phyloP scores from a whole-genome alignment of 2,329 filamentous ascomycete genomes.

The Colletotrichum plurivorum region DNA sequence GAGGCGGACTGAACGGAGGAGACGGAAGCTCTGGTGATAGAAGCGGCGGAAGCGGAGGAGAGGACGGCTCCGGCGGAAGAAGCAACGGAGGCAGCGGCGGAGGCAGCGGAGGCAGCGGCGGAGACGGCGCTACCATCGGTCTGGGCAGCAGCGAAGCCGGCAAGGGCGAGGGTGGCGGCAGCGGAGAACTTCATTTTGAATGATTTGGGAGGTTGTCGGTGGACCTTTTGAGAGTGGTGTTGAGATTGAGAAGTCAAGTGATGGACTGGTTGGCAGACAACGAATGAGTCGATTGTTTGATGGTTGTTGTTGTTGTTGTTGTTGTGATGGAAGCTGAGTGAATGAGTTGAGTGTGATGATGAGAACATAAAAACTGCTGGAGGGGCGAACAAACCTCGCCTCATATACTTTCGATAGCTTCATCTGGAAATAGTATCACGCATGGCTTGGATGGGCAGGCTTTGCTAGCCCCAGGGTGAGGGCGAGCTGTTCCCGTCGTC shows the following conservation, averaged over 20 bases:
- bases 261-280: slow-evolving; percentile 4
- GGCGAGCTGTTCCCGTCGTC: slow-evolving; percentile 22
- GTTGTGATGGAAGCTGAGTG: slow-evolving; percentile 9
- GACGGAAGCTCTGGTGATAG: too few species aligned
- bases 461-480: slow-evolving; percentile 11
- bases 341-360: slow-evolving; percentile 18
- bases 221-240: slow-evolving; percentile 3
- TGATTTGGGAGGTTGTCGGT: slow-evolving; percentile 1
- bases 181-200: slow-evolving; percentile 38
- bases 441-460: neutral
- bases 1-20: neutral
- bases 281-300: neutral
- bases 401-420: slow-evolving; percentile 19
- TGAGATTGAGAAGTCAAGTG: neutral
- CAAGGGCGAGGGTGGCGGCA: slow-evolving; percentile 30
- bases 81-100: slow-evolving; percentile 5
- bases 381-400: neutral
- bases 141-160: slow-evolving; percentile 37
- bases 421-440: neutral
- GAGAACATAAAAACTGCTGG: neutral
- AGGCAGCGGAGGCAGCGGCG: neutral
- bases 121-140: slow-evolving; percentile 12
- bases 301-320: slow-evolving; percentile 11
- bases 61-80: neutral
- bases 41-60: neutral